Base-by-base conservation (phyloP, 2,329 filamentous ascomycete species). In the Coniella vitis region DNA sequence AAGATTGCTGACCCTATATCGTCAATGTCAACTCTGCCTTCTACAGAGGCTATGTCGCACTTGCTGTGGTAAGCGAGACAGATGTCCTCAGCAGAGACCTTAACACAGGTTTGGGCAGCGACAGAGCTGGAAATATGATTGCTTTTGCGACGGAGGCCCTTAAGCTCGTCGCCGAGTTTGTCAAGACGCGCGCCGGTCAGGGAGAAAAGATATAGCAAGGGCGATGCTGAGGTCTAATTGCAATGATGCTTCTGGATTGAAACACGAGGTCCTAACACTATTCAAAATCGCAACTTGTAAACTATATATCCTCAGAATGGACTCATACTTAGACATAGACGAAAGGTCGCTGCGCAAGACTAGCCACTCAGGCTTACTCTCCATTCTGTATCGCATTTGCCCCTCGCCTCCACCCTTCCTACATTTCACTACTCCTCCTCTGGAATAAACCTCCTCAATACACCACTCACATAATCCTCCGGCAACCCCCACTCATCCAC, bases 121-220 rank as follows among this genome's bases (percentile, higher is more conserved):
- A 83, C 58, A 65, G 81, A 48, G 73, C 77, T 58, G 73, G 56
- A 44, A 85, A 84, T 58, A 84, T 84, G 81, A 69, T 83, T 51
- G 62, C 63, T 34, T 84, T 84, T 69, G 78, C 80, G 0, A 67
- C 71, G 3, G 78, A 79, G 61, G 78, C 67, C 20, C 63, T 83
- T 65, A 72, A 60, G 57, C 60, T 83, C 53, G 60, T 83, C 55
- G 71, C 68, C 57, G 79, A 83, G 64, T 73, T 79, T 31, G 69
- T 83, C 36, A 70, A 16, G 14, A 38, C 41, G 13, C 12, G 32
- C 14, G 32, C 31, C 3, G 21, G 20, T 2, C 43, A 34, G 4
- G 16, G 22, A 12, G 51, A 40, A 14, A 53, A 45, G 22, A 45
- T 53, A 29, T 53, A 31, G 22, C n/a, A 19, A 14, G 20, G 5